Base-by-base conservation (phyloP, 352 stramenopile species). In the Pythium insidiosum region DNA sequence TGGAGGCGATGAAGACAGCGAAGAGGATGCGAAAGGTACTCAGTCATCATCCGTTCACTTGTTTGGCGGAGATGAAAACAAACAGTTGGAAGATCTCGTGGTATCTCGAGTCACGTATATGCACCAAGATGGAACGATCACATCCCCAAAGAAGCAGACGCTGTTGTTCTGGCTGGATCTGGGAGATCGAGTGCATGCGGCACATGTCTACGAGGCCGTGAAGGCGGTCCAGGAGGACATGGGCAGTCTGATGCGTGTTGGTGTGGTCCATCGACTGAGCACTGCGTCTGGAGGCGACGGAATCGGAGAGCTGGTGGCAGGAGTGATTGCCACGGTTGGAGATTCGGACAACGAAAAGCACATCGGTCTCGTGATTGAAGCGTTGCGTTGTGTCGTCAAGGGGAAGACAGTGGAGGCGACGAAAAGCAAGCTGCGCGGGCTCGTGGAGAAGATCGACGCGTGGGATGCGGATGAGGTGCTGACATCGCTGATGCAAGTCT, bases 201-300 rank as follows among this genome's bases (percentile, higher is more conserved):
- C 45, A n/a, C 68, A 88, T 56, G 68, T 64, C 0, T 78, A 74
- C 26, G 48, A 64, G 18, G 47, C 72, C 30, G 63, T 87, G 20
- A 89, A 89, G 43, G 66, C 70, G 20, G 56, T 75, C 2, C 59
- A 83, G 15, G 73, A 88, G 53, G 71, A 87, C 40, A 75, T 79
- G 0, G 63, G 85, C n/a, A 69, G 65, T 25, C 52, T 64, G 0
- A 55, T 86, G 43, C 78, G 78, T 12, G 58, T 86, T 37, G 71
- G 74, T 33, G 43, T 88, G 47, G 60, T 86, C 6, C 66, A 77
- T 35, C 66, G n/a, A n/a, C n/a, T n/a, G n/a, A n/a, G n/a, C n/a
- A n/a, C n/a, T n/a, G n/a, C n/a, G n/a, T n/a, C n/a, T n/a, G n/a
- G n/a, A n/a, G n/a, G n/a, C n/a, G n/a, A n/a, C n/a, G n/a, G n/a